phyloP scores from a whole-genome alignment of 805 yeast genomes.

The Kuraishia capsulata region DNA sequence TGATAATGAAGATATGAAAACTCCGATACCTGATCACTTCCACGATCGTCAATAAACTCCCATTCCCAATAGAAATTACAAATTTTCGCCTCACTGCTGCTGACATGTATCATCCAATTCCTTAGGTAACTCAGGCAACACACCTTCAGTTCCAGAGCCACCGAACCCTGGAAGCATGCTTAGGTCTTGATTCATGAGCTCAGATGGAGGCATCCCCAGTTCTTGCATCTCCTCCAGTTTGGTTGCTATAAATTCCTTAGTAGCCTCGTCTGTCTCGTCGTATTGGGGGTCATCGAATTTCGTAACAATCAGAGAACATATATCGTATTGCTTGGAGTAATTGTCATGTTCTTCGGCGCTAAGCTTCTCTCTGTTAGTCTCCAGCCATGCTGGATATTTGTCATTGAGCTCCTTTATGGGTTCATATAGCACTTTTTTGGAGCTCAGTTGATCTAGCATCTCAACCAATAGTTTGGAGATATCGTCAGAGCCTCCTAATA shows the following conservation, averaged over 20 bases:
- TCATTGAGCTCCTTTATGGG: slow-evolving; percentile 75
- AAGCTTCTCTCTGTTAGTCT: slow-evolving; percentile 34
- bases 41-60: not conserved
- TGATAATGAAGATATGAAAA: not conserved
- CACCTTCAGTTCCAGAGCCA: slow-evolving; percentile 36
- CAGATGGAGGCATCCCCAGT: slow-evolving; percentile 75
- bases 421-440: slow-evolving; percentile 79
- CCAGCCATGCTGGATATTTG: slow-evolving; percentile 67
- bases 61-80: not conserved
- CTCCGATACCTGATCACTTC: not conserved
- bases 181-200: slow-evolving; percentile 39
- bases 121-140: slow-evolving; percentile 43
- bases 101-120: slow-evolving; percentile 51
- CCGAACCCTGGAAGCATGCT: slow-evolving; percentile 37
- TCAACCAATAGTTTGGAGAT: slow-evolving; percentile 55
- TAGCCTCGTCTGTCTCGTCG: slow-evolving; percentile 35
- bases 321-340: slow-evolving; percentile 52
- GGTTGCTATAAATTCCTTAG: slow-evolving; percentile 41
- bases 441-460: slow-evolving; percentile 72
- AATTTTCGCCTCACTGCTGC: slow-evolving; percentile 18
- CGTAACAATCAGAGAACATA: slow-evolving; percentile 51
- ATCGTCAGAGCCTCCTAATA: slow-evolving; percentile 19
- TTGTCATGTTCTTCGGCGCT: slow-evolving; percentile 37
- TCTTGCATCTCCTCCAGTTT: slow-evolving; percentile 64
- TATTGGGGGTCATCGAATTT: slow-evolving; percentile 62